Base-by-base conservation (phyloP, 306 rosid genomes). In the Astragalus glycyphyllos region DNA sequence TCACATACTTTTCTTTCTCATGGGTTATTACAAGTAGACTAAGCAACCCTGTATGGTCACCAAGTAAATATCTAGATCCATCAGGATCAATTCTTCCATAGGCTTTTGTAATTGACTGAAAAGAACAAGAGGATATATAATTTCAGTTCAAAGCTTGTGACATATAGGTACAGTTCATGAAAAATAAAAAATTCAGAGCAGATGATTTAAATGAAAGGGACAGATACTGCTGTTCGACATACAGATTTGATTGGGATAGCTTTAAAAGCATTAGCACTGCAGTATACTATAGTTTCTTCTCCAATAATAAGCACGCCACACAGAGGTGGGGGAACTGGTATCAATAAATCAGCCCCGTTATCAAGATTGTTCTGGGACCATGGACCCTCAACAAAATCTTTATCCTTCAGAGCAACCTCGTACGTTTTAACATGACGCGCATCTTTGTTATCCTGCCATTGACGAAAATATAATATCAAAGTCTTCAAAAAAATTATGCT, bases 391-490 rank as follows among this genome's bases (percentile, higher is more conserved):
- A 86, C 88, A 85, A 95, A 95, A 78, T 91, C 97, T 77, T 95
- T 91, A 78, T 95, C 99, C 85, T 95, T 91, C 77, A 95, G 83
- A 69, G 95, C 92, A 72, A 95, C 99, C 80, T 91, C 99, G 15
- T 95, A 95, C 11, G 99, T 95, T 86, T 95, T 91, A 49, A 86
- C 96, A 84, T 95, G 99, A 58, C 99, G 96, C 32, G 92, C 96
- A 81, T 89, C 99, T 85, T 91, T 91, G 77, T 95, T 95, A 80
- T 91, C 97, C 99, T 95, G 99, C 32, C 83, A 79, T 58, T 26
- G 47, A 17, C 23, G 13, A 79, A 72, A 81, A 67, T 31, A 60
- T 12, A 65, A 58, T 12, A 74, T 55, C 54, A 56, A 74, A 71
- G 38, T 66, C 60, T 64, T 51, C 10, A 16, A 70, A 58, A 45